phyloP scores from a whole-genome alignment of 1,284 basidiomycete genomes.

The Ganoderma resinaceum region DNA sequence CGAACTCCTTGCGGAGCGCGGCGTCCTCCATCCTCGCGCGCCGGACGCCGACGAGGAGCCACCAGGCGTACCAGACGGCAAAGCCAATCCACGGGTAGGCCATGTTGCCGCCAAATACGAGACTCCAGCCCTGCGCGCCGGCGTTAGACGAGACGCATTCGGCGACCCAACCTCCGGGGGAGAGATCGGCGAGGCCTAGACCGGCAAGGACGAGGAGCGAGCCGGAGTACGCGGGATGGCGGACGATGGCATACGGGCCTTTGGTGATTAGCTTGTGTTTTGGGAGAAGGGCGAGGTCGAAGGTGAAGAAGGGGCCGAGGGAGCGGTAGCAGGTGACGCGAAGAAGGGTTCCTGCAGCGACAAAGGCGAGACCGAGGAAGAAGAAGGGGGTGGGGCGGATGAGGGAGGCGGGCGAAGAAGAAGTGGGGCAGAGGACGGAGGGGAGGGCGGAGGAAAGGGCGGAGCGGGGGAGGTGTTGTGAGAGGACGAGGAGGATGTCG shows the following conservation, averaged over 20 bases:
- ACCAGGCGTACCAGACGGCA: conserved; percentile 60
- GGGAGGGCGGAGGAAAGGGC: conserved; percentile 36
- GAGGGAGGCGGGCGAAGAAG: conserved; percentile 39
- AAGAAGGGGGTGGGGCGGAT: conserved; percentile 54
- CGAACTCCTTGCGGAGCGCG: conserved; percentile 57
- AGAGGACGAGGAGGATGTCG: conserved; percentile 56
- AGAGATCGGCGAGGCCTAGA: conserved; percentile 57
- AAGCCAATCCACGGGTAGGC: conserved; percentile 45
- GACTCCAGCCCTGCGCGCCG: conserved; percentile 11
- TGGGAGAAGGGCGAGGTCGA: conserved; percentile 64
- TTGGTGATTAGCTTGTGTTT: conserved; percentile 61
- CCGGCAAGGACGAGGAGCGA: conserved; percentile 51
- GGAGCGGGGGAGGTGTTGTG: conserved; percentile 40
- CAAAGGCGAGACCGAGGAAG: conserved; percentile 55
- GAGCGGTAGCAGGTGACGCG: conserved; percentile 48
- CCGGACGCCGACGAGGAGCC: conserved; percentile 54
- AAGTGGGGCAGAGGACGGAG: conserved; percentile 33
- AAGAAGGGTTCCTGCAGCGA: conserved; percentile 51
- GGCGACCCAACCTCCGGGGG: conserved; percentile 58
- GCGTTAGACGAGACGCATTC: conserved; percentile 49
- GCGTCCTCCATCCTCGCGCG: conserved; percentile 60
- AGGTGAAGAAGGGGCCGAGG: conserved; percentile 65
- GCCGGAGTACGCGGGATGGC: conserved; percentile 42
- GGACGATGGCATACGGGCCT: conserved; percentile 61
- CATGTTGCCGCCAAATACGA: conserved; percentile 6